Evolutionary conservation across 257 asterid species (phyloP), one percentile per base, ranked within the genome.

Genomic region (Forsythia suspensa): DNA sequence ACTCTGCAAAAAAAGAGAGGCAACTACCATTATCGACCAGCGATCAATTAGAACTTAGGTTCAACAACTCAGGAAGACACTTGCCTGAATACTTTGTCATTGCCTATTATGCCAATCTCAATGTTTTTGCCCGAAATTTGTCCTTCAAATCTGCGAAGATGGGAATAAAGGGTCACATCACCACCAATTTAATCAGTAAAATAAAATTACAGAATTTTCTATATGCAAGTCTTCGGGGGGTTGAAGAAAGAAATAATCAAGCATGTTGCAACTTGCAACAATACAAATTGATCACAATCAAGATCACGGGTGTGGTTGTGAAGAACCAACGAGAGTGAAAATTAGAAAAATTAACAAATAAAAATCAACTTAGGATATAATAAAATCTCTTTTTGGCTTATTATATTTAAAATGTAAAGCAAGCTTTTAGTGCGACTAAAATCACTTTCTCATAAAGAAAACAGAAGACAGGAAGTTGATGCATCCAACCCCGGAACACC

Each of bases 31-130:
- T 42, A 78, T 21, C 80, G 78, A 41, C 55, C 13, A 36, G 51
- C 5, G 34, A 52, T 43, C 61, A 18, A 40, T 52, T 40, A n/a
- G 8, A 16, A 2, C 13, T 0, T 29, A 8, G 4, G 43, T 57
- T 39, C 65, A 39, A 38, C 72, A 67, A 59, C 52, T 21, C 7
- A 20, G 73, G 34, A 70, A 41, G 59, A 52, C 18, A 73, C 90
- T 83, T 73, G 83, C 99, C 78, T 94, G 85, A 96, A 96, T 76
- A 80, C 82, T 84, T 80, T 89, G 92, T 96, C 99, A 12, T 77
- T 88, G 80, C 98, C 97, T 84, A 96, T 94, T 73, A 96, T 92
- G 16, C 98, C 99, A 80, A 96, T 96, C 92, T 96, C 99, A 55
- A 96, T 96, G 81, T 96, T 96, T 80, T 94, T 94, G 85, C 97